Evolutionary conservation across 371 early-diverging fungal species (phyloP).

Genomic region (Mucor saturninus): DNA sequence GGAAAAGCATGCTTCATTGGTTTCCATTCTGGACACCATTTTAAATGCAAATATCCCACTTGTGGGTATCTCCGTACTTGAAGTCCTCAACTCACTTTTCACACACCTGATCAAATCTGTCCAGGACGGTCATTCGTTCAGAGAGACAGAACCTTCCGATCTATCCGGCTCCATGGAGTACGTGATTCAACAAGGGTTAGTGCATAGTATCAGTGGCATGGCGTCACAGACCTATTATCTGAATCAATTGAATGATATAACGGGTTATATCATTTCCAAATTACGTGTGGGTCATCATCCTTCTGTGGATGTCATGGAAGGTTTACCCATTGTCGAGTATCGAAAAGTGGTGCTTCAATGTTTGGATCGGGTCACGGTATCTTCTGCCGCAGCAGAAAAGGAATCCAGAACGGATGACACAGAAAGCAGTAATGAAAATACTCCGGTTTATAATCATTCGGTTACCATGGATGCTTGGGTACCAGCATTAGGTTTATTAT

Average conservation of each 20-base stretch:
- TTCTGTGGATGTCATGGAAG: conserved; percentile 42
- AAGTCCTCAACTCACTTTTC: conserved; percentile 78
- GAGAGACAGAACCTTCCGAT: conserved; percentile 7
- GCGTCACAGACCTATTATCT: conserved; percentile 83
- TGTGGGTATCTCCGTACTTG: conserved; percentile 81
- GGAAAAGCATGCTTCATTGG: conserved; percentile 60
- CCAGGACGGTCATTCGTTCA: conserved; percentile 27
- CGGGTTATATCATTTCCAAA: conserved; percentile 73
- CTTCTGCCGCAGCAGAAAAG: conserved; percentile 8
- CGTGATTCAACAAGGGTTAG: conserved; percentile 55
- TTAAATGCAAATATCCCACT: conserved; percentile 60
- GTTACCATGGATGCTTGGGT: conserved; percentile 43
- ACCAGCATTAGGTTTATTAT: conserved; percentile 45
- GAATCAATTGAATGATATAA: conserved; percentile 83
- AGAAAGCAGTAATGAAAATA: conserved; percentile 16
- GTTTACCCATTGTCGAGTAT: conserved; percentile 47
- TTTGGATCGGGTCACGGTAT: conserved; percentile 28
- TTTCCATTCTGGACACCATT: conserved; percentile 61
- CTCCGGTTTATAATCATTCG: conserved; percentile 15
- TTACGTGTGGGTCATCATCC: conserved; percentile 47
- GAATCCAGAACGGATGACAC: conserved; percentile 19
- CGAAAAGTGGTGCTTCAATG: conserved; percentile 53
- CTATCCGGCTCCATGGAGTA: conserved; percentile 36
- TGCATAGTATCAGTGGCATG: conserved; percentile 70
- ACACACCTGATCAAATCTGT: conserved; percentile 57